Evolutionary conservation across 257 asterid species (phyloP), one percentile per base, ranked within the genome.

Genomic region (Asclepias syriaca): DNA sequence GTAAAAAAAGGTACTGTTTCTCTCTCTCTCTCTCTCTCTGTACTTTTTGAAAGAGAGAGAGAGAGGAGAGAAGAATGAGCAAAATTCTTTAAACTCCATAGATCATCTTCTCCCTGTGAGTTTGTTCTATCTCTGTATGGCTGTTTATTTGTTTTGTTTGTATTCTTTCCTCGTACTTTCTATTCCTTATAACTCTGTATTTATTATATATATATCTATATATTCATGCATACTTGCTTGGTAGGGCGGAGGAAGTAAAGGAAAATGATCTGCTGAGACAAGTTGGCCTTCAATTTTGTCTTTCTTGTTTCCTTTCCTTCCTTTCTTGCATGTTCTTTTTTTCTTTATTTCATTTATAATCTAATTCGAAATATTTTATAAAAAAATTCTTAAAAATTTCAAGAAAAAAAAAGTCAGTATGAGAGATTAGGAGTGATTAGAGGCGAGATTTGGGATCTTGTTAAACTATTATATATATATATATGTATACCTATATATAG

Each of bases 371-470:
- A 29, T 29, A 29, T 29, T 29, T 29, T 29, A 29, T 29, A 29
- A 2, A 29, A 29, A 29, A 29, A 29, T 29, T 29, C 27, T 24
- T 24, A 24, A 29, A 29, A 29, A 29, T 29, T 29, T 29, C 27
- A 29, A 29, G 34, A 29, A 29, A 29, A 29, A 29, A 29, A 32
- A 32, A 3, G 37, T 32, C 37, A 32, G 71, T 64, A 40, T 39
- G 54, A 61, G 63, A 68, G 64, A 68, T 71, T 50, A 32, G 66
- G 87, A 86, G 90, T 66, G 79, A 88, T 85, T 79, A 76, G 82
- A 72, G 92, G 87, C 92, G 90, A 72, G 82, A 88, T 82, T 76
- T 65, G 59, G 78, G 94, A 84, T 69, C 71, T 63, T 65, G 78
- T 77, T 78, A 66, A 76, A 43, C 48, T 43, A 43, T 7, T 43